Base-by-base conservation (phyloP, 805 yeast genomes). In the Candida dajiaensis region DNA sequence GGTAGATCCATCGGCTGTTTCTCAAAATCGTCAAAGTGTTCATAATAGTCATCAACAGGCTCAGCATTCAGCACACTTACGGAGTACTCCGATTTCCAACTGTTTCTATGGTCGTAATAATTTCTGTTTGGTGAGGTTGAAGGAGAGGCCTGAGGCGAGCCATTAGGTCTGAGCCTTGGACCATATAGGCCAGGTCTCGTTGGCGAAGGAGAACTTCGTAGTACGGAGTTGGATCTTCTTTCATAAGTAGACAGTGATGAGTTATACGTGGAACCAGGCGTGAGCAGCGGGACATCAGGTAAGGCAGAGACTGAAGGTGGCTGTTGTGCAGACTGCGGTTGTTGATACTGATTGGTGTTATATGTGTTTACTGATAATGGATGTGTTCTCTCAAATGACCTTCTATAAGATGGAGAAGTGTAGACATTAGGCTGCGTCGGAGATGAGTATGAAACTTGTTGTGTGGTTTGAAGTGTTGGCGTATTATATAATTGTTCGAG, bases 31-130 rank as follows among this genome's bases (percentile, higher is more conserved):
- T 33, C 36, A 33, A 33, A 33, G 20, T 33, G 36, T n/a, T 33
- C 36, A 8, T 33, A 33, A 33, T 33, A 20, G 35, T 40, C 40
- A 36, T 36, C 39, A 36, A 19, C 39, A n/a, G 39, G 19, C 12
- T 48, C 51, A 19, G 50, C 40, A 6, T 36, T 44, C 21, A 45
- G 23, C 1, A 55, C 45, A 38, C 54, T 50, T 0, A 51, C 44
- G 10, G 60, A 56, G 22, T 53, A 57, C n/a, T 54, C 59, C 3
- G 62, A 59, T 29, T 46, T 50, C 62, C 62, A 59, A 45, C 64
- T 59, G 6, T 53, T 57, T 51, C 64, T 50, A 31, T 57, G 51
- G 28, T 58, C 59, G 43, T 59, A 57, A 23, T 58, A 59, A 2
- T 55, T 49, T 16, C 50, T 59, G 18, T 49, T 49, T 2, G 63